Evolutionary conservation across 371 early-diverging fungal genomes (phyloP), one percentile per base, ranked within the genome.

Genomic region (Mortierella sp.): DNA sequence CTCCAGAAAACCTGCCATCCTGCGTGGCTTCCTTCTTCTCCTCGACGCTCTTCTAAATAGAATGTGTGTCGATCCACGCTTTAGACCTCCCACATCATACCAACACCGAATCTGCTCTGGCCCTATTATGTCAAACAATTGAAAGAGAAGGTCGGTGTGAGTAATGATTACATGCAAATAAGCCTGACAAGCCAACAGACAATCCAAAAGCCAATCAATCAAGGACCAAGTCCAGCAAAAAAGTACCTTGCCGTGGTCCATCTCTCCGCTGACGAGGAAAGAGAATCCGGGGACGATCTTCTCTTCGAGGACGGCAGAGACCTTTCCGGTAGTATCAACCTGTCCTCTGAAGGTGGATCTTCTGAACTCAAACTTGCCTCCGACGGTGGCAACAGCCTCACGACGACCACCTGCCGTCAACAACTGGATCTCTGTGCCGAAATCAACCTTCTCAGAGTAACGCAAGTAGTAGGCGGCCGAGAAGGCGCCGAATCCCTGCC

Each of bases 281-380:
- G 95, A 93, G 88, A 99, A 93, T 24, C 98, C 98, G 71, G 97
- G 98, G 21, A 96, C 96, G 86, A 99, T 95, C 90, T 95, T 95
- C 91, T 99, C 97, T 90, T 99, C 99, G 71, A 98, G 83, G 26
- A 98, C 94, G 71, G 96, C 94, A 72, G 93, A 91, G 24, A 98
- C 94, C 79, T 94, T 92, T 82, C 98, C 98, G 28, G 93, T 93
- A 34, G 96, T 96, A 88, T 98, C 98, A 50, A 98, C 91, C 89
- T 94, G 95, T 48, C 96, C 97, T 79, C 99, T 94, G 89, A 98
- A 93, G 59, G 96, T 97, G 69, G 98, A 95, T 70, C 92, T 92
- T 75, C 96, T 92, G 82, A 98, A 98, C 82, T 98, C 99, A 75
- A 97, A 96, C 92, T 98, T 99, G 89, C 96, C 98, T 76, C 98